Evolutionary conservation across 164 flowering plant species (phyloP).

Genomic region (Umbellularia californica): DNA sequence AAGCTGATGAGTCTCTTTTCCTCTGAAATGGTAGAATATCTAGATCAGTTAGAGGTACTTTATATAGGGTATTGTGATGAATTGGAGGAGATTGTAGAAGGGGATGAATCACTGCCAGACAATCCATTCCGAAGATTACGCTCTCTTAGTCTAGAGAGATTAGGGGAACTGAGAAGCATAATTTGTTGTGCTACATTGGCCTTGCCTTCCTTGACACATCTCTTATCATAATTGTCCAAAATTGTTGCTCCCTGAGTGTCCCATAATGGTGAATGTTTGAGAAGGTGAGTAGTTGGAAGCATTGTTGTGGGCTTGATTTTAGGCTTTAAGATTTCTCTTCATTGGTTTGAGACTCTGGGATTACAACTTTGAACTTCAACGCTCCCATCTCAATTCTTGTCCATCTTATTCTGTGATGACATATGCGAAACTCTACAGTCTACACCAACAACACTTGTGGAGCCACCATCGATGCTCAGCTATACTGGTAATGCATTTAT

Average conservation of each 20-base stretch:
- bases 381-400: neutral
- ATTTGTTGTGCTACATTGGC: neutral
- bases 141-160: neutral
- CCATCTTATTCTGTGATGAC: neutral
- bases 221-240: neutral
- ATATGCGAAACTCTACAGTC: too few relatives aligned
- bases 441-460: neutral
- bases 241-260: neutral
- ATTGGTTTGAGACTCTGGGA: neutral
- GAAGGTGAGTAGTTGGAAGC: neutral
- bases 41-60: neutral
- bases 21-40: neutral
- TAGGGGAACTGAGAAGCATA: neutral
- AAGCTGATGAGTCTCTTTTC: conserved; percentile 5
- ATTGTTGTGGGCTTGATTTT: neutral
- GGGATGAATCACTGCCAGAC: neutral
- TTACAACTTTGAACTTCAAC: neutral
- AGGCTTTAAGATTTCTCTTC: neutral
- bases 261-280: neutral
- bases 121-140: neutral
- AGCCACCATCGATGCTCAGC: neutral
- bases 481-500: neutral
- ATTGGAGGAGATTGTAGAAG: neutral
- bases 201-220: neutral
- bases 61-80: conserved; percentile 1